Evolutionary conservation across 2,329 filamentous ascomycete species (phyloP).

Genomic region (Talaromyces marneffei): DNA sequence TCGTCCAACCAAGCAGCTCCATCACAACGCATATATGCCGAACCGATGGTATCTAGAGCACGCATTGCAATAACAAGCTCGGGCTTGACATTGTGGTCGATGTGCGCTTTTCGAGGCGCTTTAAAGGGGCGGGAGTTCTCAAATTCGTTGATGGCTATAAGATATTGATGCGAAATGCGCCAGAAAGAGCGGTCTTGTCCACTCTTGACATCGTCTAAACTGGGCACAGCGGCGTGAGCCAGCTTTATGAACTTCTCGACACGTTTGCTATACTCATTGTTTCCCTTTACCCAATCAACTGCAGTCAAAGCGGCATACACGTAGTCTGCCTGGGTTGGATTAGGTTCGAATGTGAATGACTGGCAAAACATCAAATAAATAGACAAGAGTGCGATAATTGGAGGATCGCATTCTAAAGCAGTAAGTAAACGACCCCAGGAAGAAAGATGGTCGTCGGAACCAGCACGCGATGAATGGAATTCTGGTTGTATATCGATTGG

Average conservation of each 20-base stretch:
- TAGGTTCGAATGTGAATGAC: neutral
- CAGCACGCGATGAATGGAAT: neutral
- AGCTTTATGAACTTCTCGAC: neutral
- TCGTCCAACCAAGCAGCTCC: slow-evolving; percentile 5
- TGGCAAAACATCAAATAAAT: neutral
- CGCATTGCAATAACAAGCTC: neutral
- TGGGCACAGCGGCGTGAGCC: neutral
- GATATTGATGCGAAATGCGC: neutral
- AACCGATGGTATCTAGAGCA: neutral
- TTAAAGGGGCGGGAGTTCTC: neutral
- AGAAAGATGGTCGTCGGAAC: neutral
- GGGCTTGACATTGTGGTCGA: neutral
- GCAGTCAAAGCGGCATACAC: slow-evolving; percentile 2
- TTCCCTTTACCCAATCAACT: neutral
- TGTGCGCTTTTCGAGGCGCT: neutral
- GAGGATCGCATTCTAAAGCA: neutral
- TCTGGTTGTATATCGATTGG: neutral
- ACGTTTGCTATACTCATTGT: neutral
- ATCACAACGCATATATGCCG: slow-evolving; percentile 1
- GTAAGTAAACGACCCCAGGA: neutral
- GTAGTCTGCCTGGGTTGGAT: neutral
- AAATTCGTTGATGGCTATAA: neutral
- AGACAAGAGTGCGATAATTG: neutral
- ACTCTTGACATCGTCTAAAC: neutral
- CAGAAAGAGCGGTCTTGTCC: slow-evolving; percentile 6